Evolutionary conservation across 2,329 filamentous ascomycete genomes (phyloP).

Genomic region (Talaromyces marneffei): DNA sequence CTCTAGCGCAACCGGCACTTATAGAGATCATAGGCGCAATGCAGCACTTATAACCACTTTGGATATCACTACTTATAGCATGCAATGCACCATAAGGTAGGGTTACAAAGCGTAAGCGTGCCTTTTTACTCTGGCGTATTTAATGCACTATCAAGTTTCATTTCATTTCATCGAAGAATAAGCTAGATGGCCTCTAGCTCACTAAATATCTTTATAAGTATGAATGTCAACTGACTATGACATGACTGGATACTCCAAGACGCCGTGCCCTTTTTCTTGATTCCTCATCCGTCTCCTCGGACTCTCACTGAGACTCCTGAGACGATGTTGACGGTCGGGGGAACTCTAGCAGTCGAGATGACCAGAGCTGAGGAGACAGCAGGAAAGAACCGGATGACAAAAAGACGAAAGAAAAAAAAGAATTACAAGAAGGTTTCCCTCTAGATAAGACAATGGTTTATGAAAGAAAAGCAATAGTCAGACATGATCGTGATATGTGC

Average conservation of each 20-base stretch:
- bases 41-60: neutral
- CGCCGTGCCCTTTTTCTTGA: slow-evolving; percentile 25
- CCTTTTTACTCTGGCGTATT: too few relatives aligned
- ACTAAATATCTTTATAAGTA: slow-evolving; percentile 8
- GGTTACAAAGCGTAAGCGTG: too few relatives aligned
- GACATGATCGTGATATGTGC: slow-evolving; percentile 20
- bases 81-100: neutral
- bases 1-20: too few relatives aligned
- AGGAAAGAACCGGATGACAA: slow-evolving; percentile 14
- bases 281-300: slow-evolving; percentile 12
- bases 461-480: slow-evolving; percentile 18
- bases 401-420: slow-evolving; percentile 19
- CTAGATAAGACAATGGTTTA: slow-evolving; percentile 3
- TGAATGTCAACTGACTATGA: slow-evolving; percentile 10
- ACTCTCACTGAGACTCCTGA: neutral
- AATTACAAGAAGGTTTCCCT: slow-evolving; percentile 16
- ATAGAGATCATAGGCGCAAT: too few relatives aligned
- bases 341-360: neutral
- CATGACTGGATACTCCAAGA: slow-evolving; percentile 25
- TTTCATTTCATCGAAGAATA: neutral
- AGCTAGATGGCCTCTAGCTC: neutral
- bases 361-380: neutral
- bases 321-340: neutral
- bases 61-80: neutral
- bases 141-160: neutral